Evolutionary conservation across 1,139 yeast species (phyloP).

Genomic region (Debaryomycetaceae sp.): DNA sequence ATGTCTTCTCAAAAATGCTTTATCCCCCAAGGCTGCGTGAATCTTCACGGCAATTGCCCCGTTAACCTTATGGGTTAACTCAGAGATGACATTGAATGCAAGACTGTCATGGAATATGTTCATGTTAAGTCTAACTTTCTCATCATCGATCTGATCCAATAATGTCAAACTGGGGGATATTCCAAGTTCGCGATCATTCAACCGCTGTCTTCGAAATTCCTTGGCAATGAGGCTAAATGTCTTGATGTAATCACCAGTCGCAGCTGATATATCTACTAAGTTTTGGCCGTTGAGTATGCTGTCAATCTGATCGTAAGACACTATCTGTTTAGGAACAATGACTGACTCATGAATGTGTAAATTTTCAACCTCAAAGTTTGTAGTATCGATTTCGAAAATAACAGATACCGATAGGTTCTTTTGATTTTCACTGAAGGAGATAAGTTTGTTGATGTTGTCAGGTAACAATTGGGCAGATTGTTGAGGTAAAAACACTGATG

Average conservation of each 20-base stretch:
- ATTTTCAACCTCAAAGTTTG: conserved; percentile 69
- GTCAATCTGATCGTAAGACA: conserved; percentile 53
- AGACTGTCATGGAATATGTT: conserved; percentile 67
- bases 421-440: conserved; percentile 63
- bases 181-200: conserved; percentile 47
- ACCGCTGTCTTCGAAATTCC: conserved; percentile 70
- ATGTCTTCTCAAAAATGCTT: conserved; percentile 84
- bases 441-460: conserved; percentile 50
- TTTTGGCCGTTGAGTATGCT: conserved; percentile 35
- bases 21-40: conserved; percentile 73
- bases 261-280: conserved; percentile 43
- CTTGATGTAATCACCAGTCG: conserved; percentile 63
- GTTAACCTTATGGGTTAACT: conserved; percentile 78
- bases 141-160: conserved; percentile 82
- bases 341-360: conserved; percentile 75
- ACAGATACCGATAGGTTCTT: conserved; percentile 73
- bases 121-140: conserved; percentile 64
- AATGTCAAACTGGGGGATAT: conserved; percentile 60
- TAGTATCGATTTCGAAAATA: conserved; percentile 74
- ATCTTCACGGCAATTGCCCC: conserved; percentile 80
- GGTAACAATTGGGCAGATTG: conserved; percentile 70
- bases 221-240: conserved; percentile 65
- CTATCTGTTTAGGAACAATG: conserved; percentile 57
- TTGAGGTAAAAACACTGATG: conserved; percentile 89
- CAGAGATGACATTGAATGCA: conserved; percentile 63